phyloP scores from a whole-genome alignment of 305 asterid species.

The Fraxinus albicans region DNA sequence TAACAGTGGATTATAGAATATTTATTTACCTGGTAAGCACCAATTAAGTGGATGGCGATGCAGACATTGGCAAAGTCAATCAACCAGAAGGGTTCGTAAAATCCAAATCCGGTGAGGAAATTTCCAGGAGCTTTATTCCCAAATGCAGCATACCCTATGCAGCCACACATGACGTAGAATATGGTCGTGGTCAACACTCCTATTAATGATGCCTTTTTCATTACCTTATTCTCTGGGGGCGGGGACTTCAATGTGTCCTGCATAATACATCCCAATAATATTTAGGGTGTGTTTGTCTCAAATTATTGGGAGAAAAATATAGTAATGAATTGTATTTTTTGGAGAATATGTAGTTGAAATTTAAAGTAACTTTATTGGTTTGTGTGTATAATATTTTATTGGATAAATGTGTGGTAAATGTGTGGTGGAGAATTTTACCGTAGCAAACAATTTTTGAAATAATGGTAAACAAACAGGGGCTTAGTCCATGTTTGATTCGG shows the following conservation, averaged over 20 bases:
- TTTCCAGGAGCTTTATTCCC: conserved; percentile 53
- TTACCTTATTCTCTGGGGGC: conserved; percentile 75
- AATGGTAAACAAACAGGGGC: no score
- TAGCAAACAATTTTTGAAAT: no score
- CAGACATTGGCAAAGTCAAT: conserved; percentile 46
- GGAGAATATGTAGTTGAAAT: no score
- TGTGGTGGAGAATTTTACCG: no score
- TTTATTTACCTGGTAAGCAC: conserved; percentile 44
- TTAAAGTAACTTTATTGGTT: no score
- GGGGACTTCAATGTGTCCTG: conserved; percentile 74
- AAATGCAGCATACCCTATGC: conserved; percentile 73
- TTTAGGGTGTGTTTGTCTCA: no score
- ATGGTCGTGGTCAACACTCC: conserved; percentile 74
- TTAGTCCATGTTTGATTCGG: not conserved
- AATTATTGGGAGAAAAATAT: no score
- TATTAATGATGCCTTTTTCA: conserved; percentile 68
- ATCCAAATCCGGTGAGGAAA: conserved; percentile 49
- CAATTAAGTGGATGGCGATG: conserved; percentile 48
- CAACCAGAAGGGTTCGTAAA: conserved; percentile 52
- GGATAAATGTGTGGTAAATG: no score
- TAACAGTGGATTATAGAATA: not conserved
- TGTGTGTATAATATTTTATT: no score
- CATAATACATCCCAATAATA: not conserved
- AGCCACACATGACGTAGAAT: conserved; percentile 69
- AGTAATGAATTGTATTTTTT: no score